A percentile compares a stretch with the other conserved stretches of the same genome.
Conservation (phyloP, 768 basidiomycete species). For the Phlegmacium glaucopus region DNA sequence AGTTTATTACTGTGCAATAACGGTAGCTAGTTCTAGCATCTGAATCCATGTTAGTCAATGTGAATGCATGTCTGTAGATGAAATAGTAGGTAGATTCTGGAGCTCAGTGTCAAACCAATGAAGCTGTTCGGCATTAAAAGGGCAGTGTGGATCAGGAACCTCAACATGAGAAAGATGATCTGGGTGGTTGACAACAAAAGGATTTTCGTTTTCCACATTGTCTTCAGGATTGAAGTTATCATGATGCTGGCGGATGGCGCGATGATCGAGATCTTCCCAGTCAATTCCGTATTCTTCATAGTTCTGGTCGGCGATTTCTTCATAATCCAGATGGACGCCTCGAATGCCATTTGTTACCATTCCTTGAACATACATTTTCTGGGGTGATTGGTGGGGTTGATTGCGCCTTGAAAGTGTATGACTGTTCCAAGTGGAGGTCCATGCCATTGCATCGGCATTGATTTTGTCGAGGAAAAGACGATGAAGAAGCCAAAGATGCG, state of each 20-base stretch:
- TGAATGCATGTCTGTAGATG: background rate
- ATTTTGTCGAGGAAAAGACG: constrained; percentile 27
- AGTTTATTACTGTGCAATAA: background rate
- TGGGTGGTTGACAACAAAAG: constrained; percentile 4
- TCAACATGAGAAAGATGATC: constrained; percentile 4
- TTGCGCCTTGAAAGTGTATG: constrained; percentile 1
- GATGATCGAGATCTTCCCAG: constrained; percentile 4
- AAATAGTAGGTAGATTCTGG: background rate
- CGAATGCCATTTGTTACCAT: constrained; percentile 3
- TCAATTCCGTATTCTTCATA: constrained; percentile 4
- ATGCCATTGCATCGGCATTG: constrained; percentile 22
- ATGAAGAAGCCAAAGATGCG: constrained; percentile 35
- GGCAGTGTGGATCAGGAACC: constrained; percentile 1
- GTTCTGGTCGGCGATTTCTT: background rate
- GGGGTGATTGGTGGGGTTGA: constrained; percentile 1
- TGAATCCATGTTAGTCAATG: constrained; percentile 1
- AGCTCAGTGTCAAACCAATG: background rate
- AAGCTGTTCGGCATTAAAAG: constrained; percentile 3
- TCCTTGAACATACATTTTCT: background rate
- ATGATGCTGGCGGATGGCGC: background rate
- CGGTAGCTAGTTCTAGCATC: background rate
- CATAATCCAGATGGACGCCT: constrained; percentile 1
- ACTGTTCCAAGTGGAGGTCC: constrained; percentile 27
- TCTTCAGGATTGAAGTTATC: background rate
- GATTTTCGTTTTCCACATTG: background rate